Percentiles rank a stretch among this genome's conserved stretches.
Conservation (phyloP, 495 filamentous ascomycete species). For the Hypoxylon trugodes region DNA sequence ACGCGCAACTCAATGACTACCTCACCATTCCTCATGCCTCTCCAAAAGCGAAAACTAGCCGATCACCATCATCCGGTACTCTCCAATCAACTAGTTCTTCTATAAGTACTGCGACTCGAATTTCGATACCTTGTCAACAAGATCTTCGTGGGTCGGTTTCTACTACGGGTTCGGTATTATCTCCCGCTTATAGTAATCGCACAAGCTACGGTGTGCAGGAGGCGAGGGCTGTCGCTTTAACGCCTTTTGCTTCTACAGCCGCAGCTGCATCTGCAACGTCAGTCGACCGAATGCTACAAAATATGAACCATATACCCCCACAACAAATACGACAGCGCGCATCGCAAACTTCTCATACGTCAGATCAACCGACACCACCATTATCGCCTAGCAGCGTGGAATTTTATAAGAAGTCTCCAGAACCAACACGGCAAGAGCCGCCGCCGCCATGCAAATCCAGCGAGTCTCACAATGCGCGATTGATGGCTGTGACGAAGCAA, state of each 20-base stretch:
- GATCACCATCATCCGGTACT: constrained; percentile 33
- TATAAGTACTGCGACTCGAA: constrained; percentile 37
- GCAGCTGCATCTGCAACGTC: constrained; percentile 32
- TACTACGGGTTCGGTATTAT: constrained; percentile 26
- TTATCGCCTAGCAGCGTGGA: constrained; percentile 58
- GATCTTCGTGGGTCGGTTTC: constrained; percentile 34
- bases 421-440: constrained; percentile 34
- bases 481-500: constrained; percentile 87
- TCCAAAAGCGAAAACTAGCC: constrained; percentile 23
- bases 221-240: constrained; percentile 32
- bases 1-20: constrained; percentile 45
- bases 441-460: constrained; percentile 19
- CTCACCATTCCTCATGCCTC: constrained; percentile 38
- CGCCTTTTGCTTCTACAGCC: constrained; percentile 32
- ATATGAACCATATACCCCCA: constrained; percentile 16
- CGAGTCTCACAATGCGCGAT: constrained; percentile 60
- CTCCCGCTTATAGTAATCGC: constrained; percentile 23
- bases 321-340: constrained; percentile 29
- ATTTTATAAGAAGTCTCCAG: constrained; percentile 48
- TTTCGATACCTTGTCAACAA: constrained; percentile 22
- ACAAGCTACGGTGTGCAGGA: constrained; percentile 36
- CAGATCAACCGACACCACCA: constrained; percentile 56
- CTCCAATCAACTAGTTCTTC: constrained; percentile 36
- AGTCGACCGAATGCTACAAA: constrained; percentile 13
- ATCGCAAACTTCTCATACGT: constrained; percentile 40